Evolutionary conservation across 306 rosid species (phyloP).

Genomic region (Quercus alba): DNA sequence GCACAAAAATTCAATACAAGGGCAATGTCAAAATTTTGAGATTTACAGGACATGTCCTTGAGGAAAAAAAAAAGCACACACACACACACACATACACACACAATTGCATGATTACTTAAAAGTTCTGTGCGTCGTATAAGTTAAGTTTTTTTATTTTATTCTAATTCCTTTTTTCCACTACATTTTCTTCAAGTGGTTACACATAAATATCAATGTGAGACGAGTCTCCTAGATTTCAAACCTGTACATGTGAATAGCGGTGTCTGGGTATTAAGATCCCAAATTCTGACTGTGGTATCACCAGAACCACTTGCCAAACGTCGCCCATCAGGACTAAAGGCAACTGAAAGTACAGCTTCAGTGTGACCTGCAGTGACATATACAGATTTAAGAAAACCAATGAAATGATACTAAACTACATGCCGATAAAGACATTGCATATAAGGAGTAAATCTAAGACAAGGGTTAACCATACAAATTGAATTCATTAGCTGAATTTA

Average conservation of each 20-base stretch:
- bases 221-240: slow-evolving; percentile 26
- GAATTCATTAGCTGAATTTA: neutral
- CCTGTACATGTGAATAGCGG: slow-evolving; percentile 88
- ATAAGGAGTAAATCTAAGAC: neutral
- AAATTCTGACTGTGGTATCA: slow-evolving; percentile 82
- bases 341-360: slow-evolving; percentile 79
- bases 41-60: neutral
- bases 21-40: neutral
- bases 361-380: slow-evolving; percentile 62
- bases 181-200: neutral
- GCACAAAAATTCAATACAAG: neutral
- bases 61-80: neutral
- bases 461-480: neutral
- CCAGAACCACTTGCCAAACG: slow-evolving; percentile 98
- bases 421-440: neutral
- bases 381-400: slow-evolving; percentile 1
- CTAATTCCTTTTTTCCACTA: no score
- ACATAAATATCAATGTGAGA: slow-evolving; percentile 17
- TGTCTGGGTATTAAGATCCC: slow-evolving; percentile 92
- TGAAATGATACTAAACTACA: neutral
- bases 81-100: no score
- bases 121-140: neutral
- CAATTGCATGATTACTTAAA: neutral
- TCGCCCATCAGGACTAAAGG: slow-evolving; percentile 92
- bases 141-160: neutral